Evolutionary conservation across 192 early-diverging fungal genomes (phyloP), one percentile per base, ranked within the genome.

Genomic region (Kickxella alabastrina): DNA sequence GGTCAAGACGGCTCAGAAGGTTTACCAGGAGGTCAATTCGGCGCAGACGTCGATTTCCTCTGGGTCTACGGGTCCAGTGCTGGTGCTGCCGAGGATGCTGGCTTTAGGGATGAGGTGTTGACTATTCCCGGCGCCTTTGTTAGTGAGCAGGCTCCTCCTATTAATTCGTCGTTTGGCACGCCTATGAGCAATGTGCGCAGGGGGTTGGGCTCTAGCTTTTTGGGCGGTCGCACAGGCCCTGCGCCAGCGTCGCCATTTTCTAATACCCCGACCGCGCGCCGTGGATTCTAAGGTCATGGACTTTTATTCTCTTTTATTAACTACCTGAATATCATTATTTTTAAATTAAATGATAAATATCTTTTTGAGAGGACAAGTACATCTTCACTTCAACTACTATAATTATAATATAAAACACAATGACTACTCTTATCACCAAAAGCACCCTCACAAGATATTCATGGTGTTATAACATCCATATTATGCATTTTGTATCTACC

Each of bases 91-190:
- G 49, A 43, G 9, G 45, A 49, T 14, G 43, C 34, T 17, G 24
- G 19, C 35, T 19, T 3, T 18, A 23, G 53, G 6, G 9, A n/a
- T 32, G 24, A 21, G 14, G 46, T 40, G 7, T 35, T 49, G 9
- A 57, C 59, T 10, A 65, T 66, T 1, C 63, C 70, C 0, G 70
- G 70, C 23, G 63, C 48, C 21, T 62, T 66, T 61, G 54, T 40
- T 26, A 58, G 12, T 39, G 70, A 66, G 21, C 62, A 43, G n/a
- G 23, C 31, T 15, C 69, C 69, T 40, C 69, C 69, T 10, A 50
- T 52, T 25, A 54, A 22, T 1, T 65, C 62, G 44, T 62, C 62
- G 14, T 62, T 73, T 41, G 69, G 62, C 34, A 65, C 58, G 23
- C 69, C 69, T 25, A 34, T 53, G 31, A 36, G 23, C 25, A 47